Evolutionary conservation across 1,284 basidiomycete species (phyloP).

Genomic region (Singerocomus inundabilis): DNA sequence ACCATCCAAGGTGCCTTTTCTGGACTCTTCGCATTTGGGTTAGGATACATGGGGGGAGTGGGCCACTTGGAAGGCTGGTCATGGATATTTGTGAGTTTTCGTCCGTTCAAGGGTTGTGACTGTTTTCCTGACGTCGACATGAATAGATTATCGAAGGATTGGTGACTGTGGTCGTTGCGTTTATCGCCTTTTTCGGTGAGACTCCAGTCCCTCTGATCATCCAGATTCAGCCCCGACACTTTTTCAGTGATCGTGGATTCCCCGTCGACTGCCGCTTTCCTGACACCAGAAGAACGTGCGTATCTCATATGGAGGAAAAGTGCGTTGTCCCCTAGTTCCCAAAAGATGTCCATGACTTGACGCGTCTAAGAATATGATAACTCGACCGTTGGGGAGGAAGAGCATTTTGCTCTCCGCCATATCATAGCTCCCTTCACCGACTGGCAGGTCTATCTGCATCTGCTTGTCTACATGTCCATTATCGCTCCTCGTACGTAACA

Average conservation of each 20-base stretch:
- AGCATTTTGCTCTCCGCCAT: conserved; percentile 54
- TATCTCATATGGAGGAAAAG: conserved; percentile 57
- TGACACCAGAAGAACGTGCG: conserved; percentile 45
- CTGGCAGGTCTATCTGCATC: conserved; percentile 52
- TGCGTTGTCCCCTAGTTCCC: conserved; percentile 25
- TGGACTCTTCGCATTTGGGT: conserved; percentile 31
- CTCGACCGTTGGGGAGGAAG: conserved; percentile 65
- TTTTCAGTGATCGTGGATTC: conserved; percentile 46
- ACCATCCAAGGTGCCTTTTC: conserved; percentile 34
- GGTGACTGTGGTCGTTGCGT: conserved; percentile 33
- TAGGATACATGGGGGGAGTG: conserved; percentile 28
- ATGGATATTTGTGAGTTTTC: conserved; percentile 43
- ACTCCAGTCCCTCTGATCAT: not conserved
- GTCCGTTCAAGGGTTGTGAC: not conserved
- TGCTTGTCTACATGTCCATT: conserved; percentile 59
- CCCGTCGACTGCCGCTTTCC: conserved; percentile 46
- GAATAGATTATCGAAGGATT: conserved; percentile 44
- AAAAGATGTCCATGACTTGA: not conserved
- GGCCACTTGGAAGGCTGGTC: conserved; percentile 31
- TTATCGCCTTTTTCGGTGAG: conserved; percentile 33
- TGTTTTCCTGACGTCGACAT: not conserved
- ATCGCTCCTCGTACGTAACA: conserved; percentile 52
- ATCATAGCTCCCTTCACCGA: conserved; percentile 54
- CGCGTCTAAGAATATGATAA: conserved; percentile 47
- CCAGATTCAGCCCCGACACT: not conserved